A percentile compares a stretch with the other conserved stretches of the same genome.
phyloP scores from a whole-genome alignment of 805 yeast species.

The Kuraishia ogatae region DNA sequence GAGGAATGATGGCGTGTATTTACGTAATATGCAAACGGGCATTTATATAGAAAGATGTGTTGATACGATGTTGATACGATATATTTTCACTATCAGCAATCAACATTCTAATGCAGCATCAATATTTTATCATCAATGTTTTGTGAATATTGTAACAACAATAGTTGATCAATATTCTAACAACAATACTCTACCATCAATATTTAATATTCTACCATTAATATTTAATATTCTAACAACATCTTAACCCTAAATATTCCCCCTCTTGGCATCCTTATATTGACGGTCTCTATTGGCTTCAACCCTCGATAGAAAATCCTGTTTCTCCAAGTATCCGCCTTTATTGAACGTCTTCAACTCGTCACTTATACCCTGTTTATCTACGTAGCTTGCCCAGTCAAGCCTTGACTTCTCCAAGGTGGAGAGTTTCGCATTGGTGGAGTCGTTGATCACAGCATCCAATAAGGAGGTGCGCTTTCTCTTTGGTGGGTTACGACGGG shows the following conservation, averaged over 20 bases:
- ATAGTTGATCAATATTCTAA: no score
- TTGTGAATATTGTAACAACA: no score
- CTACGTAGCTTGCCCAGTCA: conserved; percentile 95
- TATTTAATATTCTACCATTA: no score
- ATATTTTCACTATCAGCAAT: no score
- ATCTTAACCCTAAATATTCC: no score
- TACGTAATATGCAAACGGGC: no score
- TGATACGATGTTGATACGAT: no score
- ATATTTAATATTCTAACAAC: no score
- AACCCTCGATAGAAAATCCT: conserved; percentile 77
- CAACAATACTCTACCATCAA: no score
- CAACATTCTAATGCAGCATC: no score
- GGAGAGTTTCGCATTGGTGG: conserved; percentile 71
- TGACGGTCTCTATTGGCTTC: conserved; percentile 48
- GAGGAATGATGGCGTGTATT: no score
- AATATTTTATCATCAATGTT: no score
- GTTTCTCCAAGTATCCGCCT: conserved; percentile 86
- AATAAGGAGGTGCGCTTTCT: conserved; percentile 68
- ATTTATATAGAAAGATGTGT: background rate
- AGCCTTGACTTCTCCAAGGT: conserved; percentile 88
- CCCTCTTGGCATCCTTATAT: conserved; percentile 30
- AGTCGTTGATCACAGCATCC: conserved; percentile 63
- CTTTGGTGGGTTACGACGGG: conserved; percentile 26
- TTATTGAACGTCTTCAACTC: conserved; percentile 76
- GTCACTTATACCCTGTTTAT: conserved; percentile 72